Evolutionary conservation across 495 filamentous ascomycete genomes (phyloP), one percentile per base, ranked within the genome.

Genomic region (Lepidopterella palustris): DNA sequence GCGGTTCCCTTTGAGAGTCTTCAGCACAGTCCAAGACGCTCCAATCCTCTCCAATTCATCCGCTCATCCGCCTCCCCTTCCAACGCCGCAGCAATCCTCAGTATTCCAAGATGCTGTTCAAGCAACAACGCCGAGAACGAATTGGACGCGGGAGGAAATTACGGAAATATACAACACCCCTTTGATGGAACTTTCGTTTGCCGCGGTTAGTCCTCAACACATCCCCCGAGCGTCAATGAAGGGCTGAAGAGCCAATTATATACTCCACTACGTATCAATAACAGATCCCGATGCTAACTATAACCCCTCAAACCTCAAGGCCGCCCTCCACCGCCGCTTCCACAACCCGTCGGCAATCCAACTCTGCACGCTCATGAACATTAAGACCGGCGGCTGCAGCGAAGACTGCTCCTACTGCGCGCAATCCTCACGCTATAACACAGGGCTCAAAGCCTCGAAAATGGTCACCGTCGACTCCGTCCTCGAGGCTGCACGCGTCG

Each of bases 321-420:
- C 79, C 53, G 82, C 79, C 42, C 72, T 92, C 55, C 89, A 95
- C 74, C 82, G 88, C 28, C 84, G 84, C 58, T 92, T 92, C 76
- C 89, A 92, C 74, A 79, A 84, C 71, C 88, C 89, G 32, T 74
- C 82, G 29, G 80, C 85, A 5, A 85, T 95, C 69, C 89, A 95
- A 69, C 87, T 92, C 76, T 92, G 89, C 77, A 95, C 89, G 1
- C 77, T 95, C 54, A 90, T 92, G 86, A 92, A 91, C 79, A 95
- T 95, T 79, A 95, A 93, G 65, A 92, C 88, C n/a, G 89, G 89
- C 49, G 89, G 89, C 25, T 95, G 89, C 72, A 84, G 80, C 68
- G 89, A 92, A 70, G 89, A 95, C 75, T 95, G 89, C 70, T 86
- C 84, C 27, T 95, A 92, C 78, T 95, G 89, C 72, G 88, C 89